Percentiles rank a stretch among this genome's conserved stretches.
Evolutionary conservation across 345 rosid genomes (phyloP).

Genomic region (Hibiscus tridactylites): DNA sequence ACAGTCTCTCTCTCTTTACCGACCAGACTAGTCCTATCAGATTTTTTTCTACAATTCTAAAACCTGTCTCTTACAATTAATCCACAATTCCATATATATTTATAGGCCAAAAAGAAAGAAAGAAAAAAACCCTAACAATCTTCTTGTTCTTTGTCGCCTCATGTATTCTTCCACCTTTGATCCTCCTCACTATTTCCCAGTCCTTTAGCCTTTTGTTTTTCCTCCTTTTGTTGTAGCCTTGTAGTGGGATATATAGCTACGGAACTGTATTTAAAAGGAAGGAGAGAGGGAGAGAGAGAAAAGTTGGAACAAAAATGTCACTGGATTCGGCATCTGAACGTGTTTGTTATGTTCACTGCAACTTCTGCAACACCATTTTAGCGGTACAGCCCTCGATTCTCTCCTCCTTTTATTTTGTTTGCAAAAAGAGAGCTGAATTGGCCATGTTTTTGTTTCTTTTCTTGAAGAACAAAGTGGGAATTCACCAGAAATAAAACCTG

Average conservation of each 20-base stretch:
- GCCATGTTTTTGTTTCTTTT: background rate
- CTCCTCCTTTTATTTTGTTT: background rate
- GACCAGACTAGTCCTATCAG: constrained; percentile 35
- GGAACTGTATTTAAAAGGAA: background rate
- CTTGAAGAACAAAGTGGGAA: constrained; percentile 4
- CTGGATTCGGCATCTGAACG: constrained; percentile 63
- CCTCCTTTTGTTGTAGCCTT: constrained; percentile 6
- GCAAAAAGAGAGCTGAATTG: constrained; percentile 6
- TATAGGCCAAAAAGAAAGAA: background rate
- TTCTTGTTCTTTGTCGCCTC: constrained; percentile 12
- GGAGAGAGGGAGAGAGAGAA: background rate
- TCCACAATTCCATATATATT: background rate
- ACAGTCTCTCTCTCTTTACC: constrained; percentile 16
- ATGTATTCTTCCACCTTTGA: too few relatives aligned
- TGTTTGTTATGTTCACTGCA: constrained; percentile 96
- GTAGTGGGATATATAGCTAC: background rate
- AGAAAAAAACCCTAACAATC: background rate
- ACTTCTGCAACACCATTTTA: constrained; percentile 92
- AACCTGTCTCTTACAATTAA: constrained; percentile 6
- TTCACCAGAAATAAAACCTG: constrained; percentile 6
- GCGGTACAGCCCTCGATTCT: constrained; percentile 54
- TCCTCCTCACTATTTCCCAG: too few relatives aligned
- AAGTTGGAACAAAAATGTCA: constrained; percentile 38
- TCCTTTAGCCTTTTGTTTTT: background rate
- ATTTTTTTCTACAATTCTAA: constrained; percentile 28